Evolutionary conservation across 495 filamentous ascomycete species (phyloP), one percentile per base, ranked within the genome.

Genomic region (Copromyces sp.): DNA sequence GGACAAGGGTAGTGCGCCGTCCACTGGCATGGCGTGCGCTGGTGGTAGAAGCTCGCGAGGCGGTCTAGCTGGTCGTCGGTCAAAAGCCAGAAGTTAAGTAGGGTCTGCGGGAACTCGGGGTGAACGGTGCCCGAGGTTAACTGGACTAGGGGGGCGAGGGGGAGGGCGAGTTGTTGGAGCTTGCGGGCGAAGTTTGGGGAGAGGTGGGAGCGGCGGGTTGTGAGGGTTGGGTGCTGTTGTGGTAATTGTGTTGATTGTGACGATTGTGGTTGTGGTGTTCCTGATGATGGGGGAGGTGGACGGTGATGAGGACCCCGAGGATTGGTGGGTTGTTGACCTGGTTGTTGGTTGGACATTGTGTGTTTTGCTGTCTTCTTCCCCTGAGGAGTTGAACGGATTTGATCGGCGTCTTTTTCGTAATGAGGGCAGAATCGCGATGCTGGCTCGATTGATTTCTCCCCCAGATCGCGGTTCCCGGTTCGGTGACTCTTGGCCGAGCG

Each of bases 11-110:
- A 95, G n/a, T 81, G 77, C 45, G 70, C 69, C 2, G 87, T 90
- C 76, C 83, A 88, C 0, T 73, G 20, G 79, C 81, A 75, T 47
- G 89, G 83, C 69, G 90, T 86, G 65, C 87, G 83, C 78, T 97
- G 93, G 80, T 94, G 90, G 81, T 93, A 95, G 79, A 91, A 90
- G 44, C 84, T 81, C 9, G 93, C 92, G 7, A 97, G 88, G 42
- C 79, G 79, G 77, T 96, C 92, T 53, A 94, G 87, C 79, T 95
- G 84, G 29, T 74, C 77, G 74, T 88, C 86, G 39, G 92, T 93
- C 53, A 96, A 87, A 35, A 95, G 88, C 83, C 91, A 92, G 84
- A 89, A 94, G 79, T 86, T 81, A 1, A 94, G 85, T 16, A 94
- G 77, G 0, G 87, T 91, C 0, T 40, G 71, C 0, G 93, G 93